Conservation (phyloP, 2,329 filamentous ascomycete genomes). For the Diaporthe citri region DNA sequence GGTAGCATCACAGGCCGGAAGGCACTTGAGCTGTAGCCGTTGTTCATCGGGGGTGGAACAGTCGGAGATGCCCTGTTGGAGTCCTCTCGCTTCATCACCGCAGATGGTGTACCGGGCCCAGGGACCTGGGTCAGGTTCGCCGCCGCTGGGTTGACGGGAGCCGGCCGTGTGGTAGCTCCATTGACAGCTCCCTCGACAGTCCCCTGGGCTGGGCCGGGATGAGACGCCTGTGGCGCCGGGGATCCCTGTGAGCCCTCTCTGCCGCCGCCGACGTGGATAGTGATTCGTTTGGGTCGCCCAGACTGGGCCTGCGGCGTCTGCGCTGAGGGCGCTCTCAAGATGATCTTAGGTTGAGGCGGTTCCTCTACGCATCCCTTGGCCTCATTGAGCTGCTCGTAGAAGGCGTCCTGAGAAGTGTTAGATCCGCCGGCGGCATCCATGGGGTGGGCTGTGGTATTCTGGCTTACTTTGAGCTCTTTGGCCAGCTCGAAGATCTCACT, state of each 20-base stretch:
- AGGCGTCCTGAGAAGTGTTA: conserved; percentile 67
- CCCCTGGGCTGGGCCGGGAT: conserved; percentile 50
- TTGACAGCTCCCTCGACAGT: conserved; percentile 51
- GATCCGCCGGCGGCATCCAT: conserved; percentile 31
- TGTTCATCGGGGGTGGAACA: conserved; percentile 47
- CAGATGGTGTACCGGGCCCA: conserved; percentile 61
- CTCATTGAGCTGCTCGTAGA: conserved; percentile 75
- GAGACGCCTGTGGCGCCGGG: conserved; percentile 57
- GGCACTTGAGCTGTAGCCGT: conserved; percentile 40
- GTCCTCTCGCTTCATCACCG: conserved; percentile 53
- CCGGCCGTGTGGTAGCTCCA: conserved; percentile 40
- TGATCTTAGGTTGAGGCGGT: conserved; percentile 81
- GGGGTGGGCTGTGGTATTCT: conserved; percentile 1
- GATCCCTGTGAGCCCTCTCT: conserved; percentile 67
- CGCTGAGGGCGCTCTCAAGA: conserved; percentile 75
- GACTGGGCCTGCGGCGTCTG: conserved; percentile 55
- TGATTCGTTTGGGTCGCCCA: conserved; percentile 72
- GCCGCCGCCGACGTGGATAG: conserved; percentile 73
- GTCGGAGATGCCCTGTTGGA: conserved; percentile 50
- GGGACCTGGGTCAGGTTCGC: conserved; percentile 47
- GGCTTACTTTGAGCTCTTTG: conserved; percentile 79
- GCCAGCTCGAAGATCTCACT: conserved; percentile 86
- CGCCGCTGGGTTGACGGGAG: conserved; percentile 38
- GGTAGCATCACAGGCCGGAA: conserved; percentile 40
- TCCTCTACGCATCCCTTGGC: conserved; percentile 81